Evolutionary conservation across 1,284 basidiomycete genomes (phyloP), one percentile per base, ranked within the genome.

Genomic region (Leccinum pachyderme): DNA sequence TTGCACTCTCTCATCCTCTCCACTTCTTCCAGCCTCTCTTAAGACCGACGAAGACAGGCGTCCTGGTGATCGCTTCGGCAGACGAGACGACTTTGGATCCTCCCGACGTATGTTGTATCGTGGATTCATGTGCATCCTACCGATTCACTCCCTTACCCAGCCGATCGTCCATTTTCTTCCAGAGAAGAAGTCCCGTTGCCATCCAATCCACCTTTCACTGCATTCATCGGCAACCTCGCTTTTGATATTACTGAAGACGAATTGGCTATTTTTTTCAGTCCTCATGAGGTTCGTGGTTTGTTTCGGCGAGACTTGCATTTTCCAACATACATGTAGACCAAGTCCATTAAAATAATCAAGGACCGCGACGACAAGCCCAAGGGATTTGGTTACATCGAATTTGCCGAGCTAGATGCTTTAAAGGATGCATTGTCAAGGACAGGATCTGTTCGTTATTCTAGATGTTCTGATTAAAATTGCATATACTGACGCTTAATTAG

Each of bases 351-450:
- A 77, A 89, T 99, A 61, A 95, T 99, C 71, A 89, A 83, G 65
- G 95, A 95, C 66, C 82, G 86, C 55, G 88, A 90, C 49, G 94
- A 95, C 53, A 94, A 94, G 72, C 91, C 94, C 32, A 98, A 98
- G 73, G 97, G 97, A 1, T 99, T 98, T 74, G 97, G 96, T 32
- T 99, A 99, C 70, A 87, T 98, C 60, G 96, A 99, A 71, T 99
- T 98, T 68, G 81, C 79, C 37, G 87, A 88, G 52, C 71, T 93
- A 55, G 91, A 95, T 37, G 86, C 84, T 45, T 78, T 98, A 59
- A 95, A 94, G 75, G 84, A 87, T 53, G 96, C 90, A 6, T 74
- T 98, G 31, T 74, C 76, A 37, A 86, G 83, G 71, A 55, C 74
- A 76, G 51, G 71, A 47, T 7, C 49, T 29, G 89, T 91, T 58